Evolutionary conservation across 2,329 filamentous ascomycete genomes (phyloP), one percentile per base, ranked within the genome.

Genomic region (Epichloe sibirici): DNA sequence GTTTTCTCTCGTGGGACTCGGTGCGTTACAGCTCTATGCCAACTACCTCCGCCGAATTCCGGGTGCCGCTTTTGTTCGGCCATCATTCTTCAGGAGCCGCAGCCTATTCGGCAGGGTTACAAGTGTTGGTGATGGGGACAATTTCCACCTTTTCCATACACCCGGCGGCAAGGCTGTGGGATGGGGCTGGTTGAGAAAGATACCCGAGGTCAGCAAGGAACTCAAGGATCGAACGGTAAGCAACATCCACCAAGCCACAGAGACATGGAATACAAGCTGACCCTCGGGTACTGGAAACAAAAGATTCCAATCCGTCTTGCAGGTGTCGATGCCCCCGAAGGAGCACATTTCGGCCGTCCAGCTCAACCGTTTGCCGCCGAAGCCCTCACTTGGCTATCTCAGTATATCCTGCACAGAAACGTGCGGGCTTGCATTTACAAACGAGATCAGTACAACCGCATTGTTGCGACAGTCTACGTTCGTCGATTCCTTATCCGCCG

Each of bases 71-170:
- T 78, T 90, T 64, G 85, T 98, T 59, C 81, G 82, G 47, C 86
- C 88, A 2, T 73, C 75, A 11, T 85, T 84, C 64, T 91, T 91
- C 65, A 81, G 87, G 45, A 82, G 75, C 55, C 78, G 87, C 60
- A 90, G 81, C 59, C 65, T 98, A 43, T 86, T 91, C 60, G 93
- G 93, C 13, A 79, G 79, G 56, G 93, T 97, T 43, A 96, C 91
- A 12, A 90, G 87, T 60, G 93, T 98, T 25, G 93, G 94, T 43
- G 93, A 98, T 75, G 94, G 90, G 4, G 93, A 98, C 69, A 91
- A 91, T 65, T 96, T 98, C 67, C 86, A 93, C 60, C 68, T 98
- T 47, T 98, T 86, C 66, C 93, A 98, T 67, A 97, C 90, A 0
- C 93, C 93, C 0, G 91, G 91, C n/a, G 93, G 93, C 11, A 78